phyloP scores from a whole-genome alignment of 805 yeast genomes.

The Lipomyces mesembrius region DNA sequence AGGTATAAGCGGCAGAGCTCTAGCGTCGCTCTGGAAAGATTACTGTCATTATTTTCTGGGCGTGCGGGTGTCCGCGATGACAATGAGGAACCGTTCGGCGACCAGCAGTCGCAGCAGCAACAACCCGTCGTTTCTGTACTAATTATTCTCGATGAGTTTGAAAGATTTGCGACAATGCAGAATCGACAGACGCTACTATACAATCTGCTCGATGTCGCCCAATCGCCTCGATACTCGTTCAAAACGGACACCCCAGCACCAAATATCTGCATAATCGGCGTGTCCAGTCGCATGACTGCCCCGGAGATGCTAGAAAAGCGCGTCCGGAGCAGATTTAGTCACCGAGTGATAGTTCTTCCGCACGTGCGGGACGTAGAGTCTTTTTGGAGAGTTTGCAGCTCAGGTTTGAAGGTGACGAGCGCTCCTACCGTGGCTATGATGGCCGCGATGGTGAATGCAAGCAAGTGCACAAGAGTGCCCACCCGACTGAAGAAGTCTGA shows the following conservation, averaged over 20 bases:
- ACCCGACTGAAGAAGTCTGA: conserved; percentile 3
- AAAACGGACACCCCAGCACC: conserved; percentile 54
- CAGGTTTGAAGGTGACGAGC: conserved; percentile 34
- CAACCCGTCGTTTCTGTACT: conserved; percentile 58
- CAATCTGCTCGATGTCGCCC: conserved; percentile 86
- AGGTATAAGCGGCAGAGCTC: conserved; percentile 6
- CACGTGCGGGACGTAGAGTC: conserved; percentile 55
- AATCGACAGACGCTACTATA: conserved; percentile 82
- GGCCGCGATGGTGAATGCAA: neutral
- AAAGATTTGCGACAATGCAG: conserved; percentile 65
- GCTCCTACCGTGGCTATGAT: neutral
- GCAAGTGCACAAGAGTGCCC: neutral
- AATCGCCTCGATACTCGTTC: conserved; percentile 49
- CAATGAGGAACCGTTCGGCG: conserved; percentile 17
- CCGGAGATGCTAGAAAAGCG: conserved; percentile 87
- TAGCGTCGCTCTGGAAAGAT: conserved; percentile 39
- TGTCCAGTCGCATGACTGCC: conserved; percentile 73
- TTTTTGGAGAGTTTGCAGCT: conserved; percentile 56
- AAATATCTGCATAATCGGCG: conserved; percentile 73
- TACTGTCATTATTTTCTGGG: conserved; percentile 42
- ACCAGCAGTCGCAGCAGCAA: conserved; percentile 28
- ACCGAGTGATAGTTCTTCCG: conserved; percentile 64
- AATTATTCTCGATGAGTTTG: conserved; percentile 84
- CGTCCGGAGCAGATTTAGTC: conserved; percentile 87
- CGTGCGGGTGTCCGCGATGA: conserved; percentile 34